phyloP scores from a whole-genome alignment of 768 basidiomycete species.

The Auricularia auricula-judae region DNA sequence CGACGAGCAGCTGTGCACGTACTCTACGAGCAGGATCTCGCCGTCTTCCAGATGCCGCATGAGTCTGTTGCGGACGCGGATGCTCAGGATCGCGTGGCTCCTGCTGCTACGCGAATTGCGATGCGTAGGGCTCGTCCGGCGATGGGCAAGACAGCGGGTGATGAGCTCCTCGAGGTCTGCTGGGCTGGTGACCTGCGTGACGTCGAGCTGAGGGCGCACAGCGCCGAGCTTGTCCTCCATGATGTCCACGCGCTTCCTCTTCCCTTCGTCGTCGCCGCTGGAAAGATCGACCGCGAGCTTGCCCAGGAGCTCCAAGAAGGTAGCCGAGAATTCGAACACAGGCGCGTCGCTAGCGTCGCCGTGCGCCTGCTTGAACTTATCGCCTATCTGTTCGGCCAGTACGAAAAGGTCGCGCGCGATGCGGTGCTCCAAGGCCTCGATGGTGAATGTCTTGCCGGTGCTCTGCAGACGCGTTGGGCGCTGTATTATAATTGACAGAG shows the following conservation, averaged over 20 bases:
- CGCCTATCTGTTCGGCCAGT: conserved; percentile 14
- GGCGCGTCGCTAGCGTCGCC: conserved; percentile 6
- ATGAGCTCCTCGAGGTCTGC: conserved; percentile 22
- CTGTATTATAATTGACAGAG: not conserved
- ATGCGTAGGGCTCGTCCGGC: conserved; percentile 21
- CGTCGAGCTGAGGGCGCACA: conserved; percentile 19
- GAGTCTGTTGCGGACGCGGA: conserved; percentile 22
- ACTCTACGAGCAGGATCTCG: conserved; percentile 27
- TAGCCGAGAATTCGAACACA: conserved; percentile 22
- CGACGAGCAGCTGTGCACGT: conserved; percentile 2
- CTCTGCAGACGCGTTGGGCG: not conserved
- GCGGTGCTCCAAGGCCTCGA: conserved; percentile 23
- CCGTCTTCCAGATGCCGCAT: conserved; percentile 25
- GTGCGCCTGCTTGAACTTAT: conserved; percentile 7
- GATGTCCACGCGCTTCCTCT: conserved; percentile 19
- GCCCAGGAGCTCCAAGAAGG: conserved; percentile 25
- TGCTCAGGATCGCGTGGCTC: conserved; percentile 24
- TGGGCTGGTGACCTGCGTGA: conserved; percentile 17
- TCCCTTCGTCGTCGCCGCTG: conserved; percentile 14
- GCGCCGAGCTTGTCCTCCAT: conserved; percentile 22
- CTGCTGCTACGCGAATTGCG: conserved; percentile 23
- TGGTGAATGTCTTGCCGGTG: conserved; percentile 13
- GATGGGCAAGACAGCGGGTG: conserved; percentile 16
- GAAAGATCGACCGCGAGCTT: conserved; percentile 21
- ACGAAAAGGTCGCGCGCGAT: conserved; percentile 25